Base-by-base conservation (phyloP, 352 stramenopile genomes). In the Globisporangium echinulatum region DNA sequence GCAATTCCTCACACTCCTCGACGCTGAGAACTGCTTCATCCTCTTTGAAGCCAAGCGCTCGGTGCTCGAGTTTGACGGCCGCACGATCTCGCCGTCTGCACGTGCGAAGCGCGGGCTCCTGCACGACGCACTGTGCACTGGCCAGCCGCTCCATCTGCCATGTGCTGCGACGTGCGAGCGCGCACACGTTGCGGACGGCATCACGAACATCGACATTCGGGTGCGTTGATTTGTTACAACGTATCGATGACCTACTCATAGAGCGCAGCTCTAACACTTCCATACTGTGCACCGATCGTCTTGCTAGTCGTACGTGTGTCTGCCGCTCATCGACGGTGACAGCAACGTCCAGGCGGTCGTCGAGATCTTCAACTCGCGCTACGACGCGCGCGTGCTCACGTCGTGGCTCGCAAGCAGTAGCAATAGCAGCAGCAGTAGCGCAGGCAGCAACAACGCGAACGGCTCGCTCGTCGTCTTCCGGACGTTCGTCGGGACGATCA, bases 321-420 rank as follows among this genome's bases (percentile, higher is more conserved):
- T 89, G 38, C 81, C 81, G n/a, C 75, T 91, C 2, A 68, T 82
- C 39, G 77, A 91, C 60, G 73, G 70, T 42, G 67, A 71, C 13
- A 75, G 68, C 25, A 71, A 43, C 7, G 74, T 88, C 38, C 77
- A 77, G 53, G 81, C 73, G 10, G 70, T 89, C 37, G 79, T 82
- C 10, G 77, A 91, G 65, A 63, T 91, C 46, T 87, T 85, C 63
- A 90, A 90, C 64, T 78, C 78, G 4, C 76, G 74, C 15, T 70
- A 87, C 19, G 69, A 77, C 51, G 52, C 64, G 3, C 58, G 69
- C 14, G 60, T 77, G 14, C 59, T 88, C 55, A 65, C 57, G 0
- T 56, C 63, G 7, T 90, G 78, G 78, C 71, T 90, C 7, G 59
- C 68, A 37, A 64, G 71, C 2, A 61, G 63, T 7, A 11, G 52